Evolutionary conservation across 768 basidiomycete genomes (phyloP).

Genomic region (Podaxis carcinomalis): DNA sequence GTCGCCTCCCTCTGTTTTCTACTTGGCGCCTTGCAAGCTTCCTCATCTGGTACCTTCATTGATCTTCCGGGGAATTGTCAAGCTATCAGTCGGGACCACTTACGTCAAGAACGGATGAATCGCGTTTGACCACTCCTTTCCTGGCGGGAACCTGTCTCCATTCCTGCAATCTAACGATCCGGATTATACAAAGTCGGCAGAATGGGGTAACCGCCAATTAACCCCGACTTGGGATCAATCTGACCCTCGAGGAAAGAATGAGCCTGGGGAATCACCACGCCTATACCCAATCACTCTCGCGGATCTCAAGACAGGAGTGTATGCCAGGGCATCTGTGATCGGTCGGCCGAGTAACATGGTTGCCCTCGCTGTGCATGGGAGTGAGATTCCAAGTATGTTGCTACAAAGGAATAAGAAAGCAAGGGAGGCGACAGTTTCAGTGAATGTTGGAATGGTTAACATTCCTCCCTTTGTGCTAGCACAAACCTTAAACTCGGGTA

Average conservation of each 20-base stretch:
- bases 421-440: neutral
- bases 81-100: conserved; percentile 4
- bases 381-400: conserved; percentile 19
- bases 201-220: conserved; percentile 13
- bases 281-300: neutral
- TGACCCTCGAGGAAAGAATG: neutral
- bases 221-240: conserved; percentile 4
- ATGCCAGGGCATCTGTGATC: conserved; percentile 1
- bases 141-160: neutral
- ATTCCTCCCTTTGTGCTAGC: conserved; percentile 18
- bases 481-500: neutral
- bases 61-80: neutral
- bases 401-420: conserved; percentile 12
- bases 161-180: conserved; percentile 13
- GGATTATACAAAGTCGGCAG: neutral
- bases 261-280: neutral
- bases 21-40: neutral
- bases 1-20: neutral
- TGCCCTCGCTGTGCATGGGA: conserved; percentile 16
- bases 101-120: conserved; percentile 9
- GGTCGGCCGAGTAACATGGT: conserved; percentile 11
- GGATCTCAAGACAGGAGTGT: conserved; percentile 7
- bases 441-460: conserved; percentile 19
- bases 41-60: neutral
- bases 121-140: conserved; percentile 6